Percentiles rank a stretch among this genome's conserved stretches.
Evolutionary conservation across 306 rosid genomes (phyloP).

Genomic region (Citrullus amarus): DNA sequence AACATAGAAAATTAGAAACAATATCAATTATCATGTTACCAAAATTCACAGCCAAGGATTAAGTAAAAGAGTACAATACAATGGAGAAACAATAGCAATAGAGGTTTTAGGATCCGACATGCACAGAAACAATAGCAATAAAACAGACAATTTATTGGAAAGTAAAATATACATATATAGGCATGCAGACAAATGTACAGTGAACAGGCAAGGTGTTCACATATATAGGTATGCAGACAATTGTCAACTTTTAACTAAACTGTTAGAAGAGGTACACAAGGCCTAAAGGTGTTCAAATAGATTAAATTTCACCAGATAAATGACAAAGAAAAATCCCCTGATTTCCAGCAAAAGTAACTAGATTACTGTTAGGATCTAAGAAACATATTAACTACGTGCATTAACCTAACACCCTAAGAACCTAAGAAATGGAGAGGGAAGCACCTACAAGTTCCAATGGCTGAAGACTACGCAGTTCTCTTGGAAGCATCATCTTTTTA

Average conservation of each 20-base stretch:
- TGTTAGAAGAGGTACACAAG: not conserved
- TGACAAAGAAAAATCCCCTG: not conserved
- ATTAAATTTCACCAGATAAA: not conserved
- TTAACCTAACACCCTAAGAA: not conserved
- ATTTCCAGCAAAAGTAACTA: not conserved
- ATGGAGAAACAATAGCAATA: not conserved
- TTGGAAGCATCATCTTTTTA: slow-evolving; percentile 58
- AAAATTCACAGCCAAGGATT: not conserved
- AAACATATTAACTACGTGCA: not conserved
- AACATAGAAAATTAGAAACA: not conserved
- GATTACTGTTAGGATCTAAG: not conserved
- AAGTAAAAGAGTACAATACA: not conserved
- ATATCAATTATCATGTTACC: not conserved
- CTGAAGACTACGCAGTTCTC: slow-evolving; percentile 72
- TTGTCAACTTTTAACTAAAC: too few species aligned
- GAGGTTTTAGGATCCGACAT: too few species aligned
- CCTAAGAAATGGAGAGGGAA: slow-evolving; percentile 3
- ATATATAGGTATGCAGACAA: too few species aligned
- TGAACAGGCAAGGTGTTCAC: not conserved
- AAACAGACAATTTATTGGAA: not conserved
- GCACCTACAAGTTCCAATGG: slow-evolving; percentile 71
- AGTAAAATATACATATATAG: not conserved
- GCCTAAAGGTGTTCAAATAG: not conserved
- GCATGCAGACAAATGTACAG: not conserved
- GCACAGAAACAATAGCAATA: not conserved